Base-by-base conservation (phyloP, 108 stramenopile species). In the Conticribra guillardii region DNA sequence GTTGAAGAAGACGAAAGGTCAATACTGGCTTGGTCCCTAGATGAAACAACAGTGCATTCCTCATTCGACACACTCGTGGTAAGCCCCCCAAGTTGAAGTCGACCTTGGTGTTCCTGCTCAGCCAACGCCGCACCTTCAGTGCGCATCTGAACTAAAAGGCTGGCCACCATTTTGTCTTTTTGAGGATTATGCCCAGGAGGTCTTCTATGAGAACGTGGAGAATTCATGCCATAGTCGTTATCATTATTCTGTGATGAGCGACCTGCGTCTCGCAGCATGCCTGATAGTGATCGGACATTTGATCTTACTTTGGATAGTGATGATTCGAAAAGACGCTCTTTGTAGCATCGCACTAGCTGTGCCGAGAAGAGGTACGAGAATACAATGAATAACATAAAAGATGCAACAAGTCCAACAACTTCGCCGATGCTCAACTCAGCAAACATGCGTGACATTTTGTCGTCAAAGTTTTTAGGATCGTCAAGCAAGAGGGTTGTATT, bases 151-250 rank as follows among this genome's bases (percentile, higher is more conserved):
- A 90, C 85, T 63, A 93, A 46, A 18, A 93, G 77, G 8, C 87
- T 78, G 0, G 92, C 92, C 29, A 93, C 83, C 87, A 91, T 88
- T 60, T 93, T 93, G 69, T 91, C 87, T 72, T 93, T 93, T 59
- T 90, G 87, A 23, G 72, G 69, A 60, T 74, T 79, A 24, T 28
- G 67, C 19, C 51, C 27, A 51, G 59, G 60, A 37, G 45, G 60
- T 50, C 71, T 48, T 19, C 50, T 22, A 29, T 21, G 27, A 26
- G 18, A 34, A 47, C 60, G 31, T n/a, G 60, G 54, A 7, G 28
- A 29, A 26, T 61, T 56, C 28, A 46, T 62, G 59, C 55, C 41
- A 34, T 65, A 24, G 54, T 54, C 52, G 30, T 56, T 57, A 21
- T 31, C 41, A 17, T 53, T 19, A 28, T 37, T 46, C 9, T 41